Evolutionary conservation across 108 stramenopile genomes (phyloP).

Genomic region (Nitzschia putrida): DNA sequence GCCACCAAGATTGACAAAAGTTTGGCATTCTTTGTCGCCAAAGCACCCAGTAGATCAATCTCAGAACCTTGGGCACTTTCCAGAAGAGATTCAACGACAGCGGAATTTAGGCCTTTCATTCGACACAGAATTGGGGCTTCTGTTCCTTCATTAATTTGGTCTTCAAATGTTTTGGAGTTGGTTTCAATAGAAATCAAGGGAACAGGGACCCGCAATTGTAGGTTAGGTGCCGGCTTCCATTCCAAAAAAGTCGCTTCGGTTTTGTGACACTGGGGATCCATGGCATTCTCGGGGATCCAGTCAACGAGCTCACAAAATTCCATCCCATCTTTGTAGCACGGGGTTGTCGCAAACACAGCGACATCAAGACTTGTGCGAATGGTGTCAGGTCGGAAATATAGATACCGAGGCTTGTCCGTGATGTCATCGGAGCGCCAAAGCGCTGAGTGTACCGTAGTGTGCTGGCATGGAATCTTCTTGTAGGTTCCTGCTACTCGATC

Average conservation of each 20-base stretch:
- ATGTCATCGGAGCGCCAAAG: constrained; percentile 44
- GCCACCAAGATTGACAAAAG: constrained; percentile 46
- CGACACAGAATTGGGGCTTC: constrained; percentile 30
- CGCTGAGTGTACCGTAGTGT: constrained; percentile 59
- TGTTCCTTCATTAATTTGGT: constrained; percentile 13
- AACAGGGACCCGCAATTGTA: constrained; percentile 34
- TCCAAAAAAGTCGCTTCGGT: constrained; percentile 41
- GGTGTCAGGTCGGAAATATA: constrained; percentile 60
- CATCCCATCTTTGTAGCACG: constrained; percentile 31
- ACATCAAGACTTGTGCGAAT: constrained; percentile 53
- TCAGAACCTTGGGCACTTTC: constrained; percentile 20
- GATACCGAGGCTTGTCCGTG: constrained; percentile 40
- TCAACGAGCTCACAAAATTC: constrained; percentile 40
- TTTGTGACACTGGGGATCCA: constrained; percentile 10
- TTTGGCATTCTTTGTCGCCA: constrained; percentile 45
- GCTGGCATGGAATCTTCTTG: constrained; percentile 39
- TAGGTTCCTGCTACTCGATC: constrained; percentile 41
- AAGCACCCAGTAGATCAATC: constrained; percentile 42
- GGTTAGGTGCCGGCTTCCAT: constrained; percentile 30
- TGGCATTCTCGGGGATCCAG: constrained; percentile 74
- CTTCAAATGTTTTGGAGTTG: constrained; percentile 28
- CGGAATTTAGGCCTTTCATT: constrained; percentile 36
- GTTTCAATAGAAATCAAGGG: constrained; percentile 33
- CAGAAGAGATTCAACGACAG: constrained; percentile 38
- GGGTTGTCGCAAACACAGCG: constrained; percentile 56